Conservation (phyloP, 257 asterid species). For the Solanum chilense region DNA sequence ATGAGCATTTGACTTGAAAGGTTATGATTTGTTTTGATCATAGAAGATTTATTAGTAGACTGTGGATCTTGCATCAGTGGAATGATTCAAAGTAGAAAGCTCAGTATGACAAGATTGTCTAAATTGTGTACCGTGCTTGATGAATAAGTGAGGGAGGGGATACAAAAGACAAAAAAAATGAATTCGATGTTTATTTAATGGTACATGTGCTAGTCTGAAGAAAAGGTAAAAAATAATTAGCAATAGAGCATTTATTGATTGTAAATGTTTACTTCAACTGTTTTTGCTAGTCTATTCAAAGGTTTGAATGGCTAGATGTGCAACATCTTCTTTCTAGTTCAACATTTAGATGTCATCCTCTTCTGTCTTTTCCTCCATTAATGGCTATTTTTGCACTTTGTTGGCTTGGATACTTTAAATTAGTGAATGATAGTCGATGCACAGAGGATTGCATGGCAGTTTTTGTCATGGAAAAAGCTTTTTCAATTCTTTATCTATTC, state of each 20-base stretch:
- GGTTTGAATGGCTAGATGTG: not conserved
- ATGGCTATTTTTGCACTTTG: not conserved
- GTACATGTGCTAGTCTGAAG: not conserved
- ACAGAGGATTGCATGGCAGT: not conserved
- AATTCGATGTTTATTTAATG: not conserved
- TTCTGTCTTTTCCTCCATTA: not conserved
- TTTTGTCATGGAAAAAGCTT: not conserved
- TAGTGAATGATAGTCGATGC: not conserved
- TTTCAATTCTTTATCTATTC: not conserved
- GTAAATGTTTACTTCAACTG: not conserved
- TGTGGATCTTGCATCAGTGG: not conserved
- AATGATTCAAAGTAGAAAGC: not conserved
- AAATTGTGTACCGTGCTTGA: not conserved
- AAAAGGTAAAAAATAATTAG: not conserved
- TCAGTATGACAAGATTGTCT: not conserved
- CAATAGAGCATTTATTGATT: not conserved
- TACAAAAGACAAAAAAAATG: not conserved
- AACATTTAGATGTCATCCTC: not conserved
- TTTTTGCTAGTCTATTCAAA: not conserved
- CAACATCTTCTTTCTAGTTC: not conserved
- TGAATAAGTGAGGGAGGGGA: not conserved
- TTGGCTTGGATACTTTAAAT: not conserved
- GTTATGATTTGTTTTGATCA: not conserved
- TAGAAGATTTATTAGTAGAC: not conserved
- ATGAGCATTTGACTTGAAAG: not conserved